Conservation (phyloP, 371 early-diverging fungal genomes). For the Mucor saturninus region DNA sequence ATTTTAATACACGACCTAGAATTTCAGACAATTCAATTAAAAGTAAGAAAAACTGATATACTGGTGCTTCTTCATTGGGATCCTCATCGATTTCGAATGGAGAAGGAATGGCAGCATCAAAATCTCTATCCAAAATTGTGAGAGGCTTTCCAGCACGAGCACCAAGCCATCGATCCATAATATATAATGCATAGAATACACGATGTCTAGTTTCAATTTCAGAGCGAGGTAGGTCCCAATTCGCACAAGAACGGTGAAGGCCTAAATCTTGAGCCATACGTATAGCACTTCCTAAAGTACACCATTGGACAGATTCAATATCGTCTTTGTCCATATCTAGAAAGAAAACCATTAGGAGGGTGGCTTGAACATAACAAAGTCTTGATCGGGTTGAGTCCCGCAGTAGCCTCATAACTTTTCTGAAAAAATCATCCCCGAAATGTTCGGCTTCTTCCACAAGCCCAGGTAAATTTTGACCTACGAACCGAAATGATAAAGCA, state of each 20-base stretch:
- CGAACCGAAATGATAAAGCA: slow-evolving; percentile 55
- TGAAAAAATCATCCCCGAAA: slow-evolving; percentile 42
- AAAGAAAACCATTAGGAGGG: slow-evolving; percentile 45
- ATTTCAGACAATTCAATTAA: slow-evolving; percentile 52
- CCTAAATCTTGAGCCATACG: slow-evolving; percentile 72
- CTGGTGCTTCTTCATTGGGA: slow-evolving; percentile 3
- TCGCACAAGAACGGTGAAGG: slow-evolving; percentile 59
- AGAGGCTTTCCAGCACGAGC: slow-evolving; percentile 51
- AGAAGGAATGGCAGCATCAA: slow-evolving; percentile 45
- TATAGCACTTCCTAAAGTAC: slow-evolving; percentile 64
- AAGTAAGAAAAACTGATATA: slow-evolving; percentile 39
- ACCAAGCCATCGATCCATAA: slow-evolving; percentile 59
- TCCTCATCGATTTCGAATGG: slow-evolving; percentile 36
- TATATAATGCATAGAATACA: slow-evolving; percentile 65
- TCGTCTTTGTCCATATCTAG: slow-evolving; percentile 51
- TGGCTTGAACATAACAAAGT: slow-evolving; percentile 50
- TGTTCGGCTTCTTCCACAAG: slow-evolving; percentile 28
- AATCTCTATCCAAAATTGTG: slow-evolving; percentile 53
- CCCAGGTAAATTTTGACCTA: slow-evolving; percentile 30
- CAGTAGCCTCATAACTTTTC: slow-evolving; percentile 44
- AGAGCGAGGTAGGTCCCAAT: slow-evolving; percentile 54
- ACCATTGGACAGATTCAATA: slow-evolving; percentile 57
- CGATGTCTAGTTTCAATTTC: slow-evolving; percentile 66
- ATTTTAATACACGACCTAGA: slow-evolving; percentile 46
- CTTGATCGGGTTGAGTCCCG: slow-evolving; percentile 36